Evolutionary conservation across 345 rosid genomes (phyloP).

Genomic region (Eucalyptus polyanthemos): DNA sequence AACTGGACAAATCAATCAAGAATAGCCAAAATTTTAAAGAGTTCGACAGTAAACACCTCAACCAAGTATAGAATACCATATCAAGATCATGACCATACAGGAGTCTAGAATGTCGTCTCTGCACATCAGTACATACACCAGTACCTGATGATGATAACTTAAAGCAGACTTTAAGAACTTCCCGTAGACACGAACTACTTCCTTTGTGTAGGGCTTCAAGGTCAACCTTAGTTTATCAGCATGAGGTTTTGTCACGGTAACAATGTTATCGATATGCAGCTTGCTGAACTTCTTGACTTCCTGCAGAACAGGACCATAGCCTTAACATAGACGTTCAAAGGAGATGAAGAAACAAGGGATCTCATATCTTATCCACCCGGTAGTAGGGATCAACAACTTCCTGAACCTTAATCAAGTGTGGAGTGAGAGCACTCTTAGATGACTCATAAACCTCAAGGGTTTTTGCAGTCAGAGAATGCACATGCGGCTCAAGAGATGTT

Average conservation of each 20-base stretch:
- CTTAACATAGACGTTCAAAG: background rate
- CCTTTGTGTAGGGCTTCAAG: conserved; percentile 69
- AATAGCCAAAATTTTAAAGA: background rate
- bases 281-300: conserved; percentile 79
- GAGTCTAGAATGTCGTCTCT: background rate
- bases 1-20: background rate
- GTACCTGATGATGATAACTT: conserved; percentile 82
- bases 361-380: conserved; percentile 37
- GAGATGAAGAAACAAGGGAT: background rate
- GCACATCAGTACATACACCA: background rate
- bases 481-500: conserved; percentile 55
- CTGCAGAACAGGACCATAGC: conserved; percentile 20
- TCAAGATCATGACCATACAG: background rate
- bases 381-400: conserved; percentile 73
- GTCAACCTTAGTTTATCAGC: conserved; percentile 52
- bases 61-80: background rate
- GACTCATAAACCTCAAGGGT: conserved; percentile 50
- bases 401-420: conserved; percentile 44
- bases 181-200: conserved; percentile 48
- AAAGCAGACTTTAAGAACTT: conserved; percentile 78
- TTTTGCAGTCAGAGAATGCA: conserved; percentile 42
- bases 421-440: conserved; percentile 52
- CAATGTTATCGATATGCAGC: conserved; percentile 86
- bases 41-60: background rate
- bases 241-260: conserved; percentile 77